phyloP scores from a whole-genome alignment of 2,329 filamentous ascomycete genomes.

The Fusarium caatingaense region DNA sequence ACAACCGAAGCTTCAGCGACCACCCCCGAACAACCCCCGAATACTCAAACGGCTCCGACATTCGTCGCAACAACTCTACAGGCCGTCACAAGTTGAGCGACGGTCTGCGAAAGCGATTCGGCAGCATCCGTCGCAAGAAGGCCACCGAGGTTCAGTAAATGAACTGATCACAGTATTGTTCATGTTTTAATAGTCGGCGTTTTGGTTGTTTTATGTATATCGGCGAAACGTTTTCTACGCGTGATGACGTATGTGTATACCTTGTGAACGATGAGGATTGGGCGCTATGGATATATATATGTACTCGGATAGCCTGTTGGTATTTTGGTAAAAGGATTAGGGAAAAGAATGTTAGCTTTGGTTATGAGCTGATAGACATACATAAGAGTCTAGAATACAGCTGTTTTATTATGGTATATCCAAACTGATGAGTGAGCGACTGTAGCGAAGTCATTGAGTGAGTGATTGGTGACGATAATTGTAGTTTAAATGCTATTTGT shows the following conservation, averaged over 20 bases:
- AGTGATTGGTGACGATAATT: no score
- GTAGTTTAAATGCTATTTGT: background rate
- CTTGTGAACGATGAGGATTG: constrained; percentile 5
- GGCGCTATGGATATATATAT: constrained; percentile 16
- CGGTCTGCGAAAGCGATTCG: constrained; percentile 65
- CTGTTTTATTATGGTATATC: background rate
- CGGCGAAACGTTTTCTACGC: background rate
- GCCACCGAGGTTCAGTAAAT: constrained; percentile 26
- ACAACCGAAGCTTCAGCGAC: constrained; percentile 60
- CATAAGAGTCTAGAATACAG: background rate
- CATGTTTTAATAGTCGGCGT: constrained; percentile 20
- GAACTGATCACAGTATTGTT: background rate
- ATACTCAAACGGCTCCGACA: constrained; percentile 41
- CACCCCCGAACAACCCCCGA: constrained; percentile 44
- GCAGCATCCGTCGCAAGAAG: constrained; percentile 62
- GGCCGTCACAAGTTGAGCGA: constrained; percentile 59
- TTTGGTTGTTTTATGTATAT: background rate
- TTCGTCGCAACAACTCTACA: constrained; percentile 56
- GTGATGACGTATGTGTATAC: constrained; percentile 19
- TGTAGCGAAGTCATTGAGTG: no score
- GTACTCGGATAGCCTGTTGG: constrained; percentile 1
- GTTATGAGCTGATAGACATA: background rate
- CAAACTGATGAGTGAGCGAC: background rate
- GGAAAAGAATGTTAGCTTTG: background rate
- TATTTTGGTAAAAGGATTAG: constrained; percentile 5